phyloP scores from a whole-genome alignment of 2,329 filamentous ascomycete genomes.

The Fusarium sp. region DNA sequence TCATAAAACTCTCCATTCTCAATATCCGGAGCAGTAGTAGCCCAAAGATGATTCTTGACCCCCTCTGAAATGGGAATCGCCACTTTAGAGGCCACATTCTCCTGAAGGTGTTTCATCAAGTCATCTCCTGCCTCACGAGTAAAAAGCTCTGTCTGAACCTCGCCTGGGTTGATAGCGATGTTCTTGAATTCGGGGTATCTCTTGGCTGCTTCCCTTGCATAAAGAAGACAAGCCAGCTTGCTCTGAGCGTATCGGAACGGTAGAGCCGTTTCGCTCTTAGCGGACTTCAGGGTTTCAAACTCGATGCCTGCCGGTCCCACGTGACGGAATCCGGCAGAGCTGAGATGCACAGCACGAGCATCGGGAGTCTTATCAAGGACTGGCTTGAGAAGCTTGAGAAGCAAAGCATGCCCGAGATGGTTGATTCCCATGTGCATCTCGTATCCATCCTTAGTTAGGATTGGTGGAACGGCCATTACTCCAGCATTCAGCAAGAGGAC shows the following conservation, averaged over 20 bases:
- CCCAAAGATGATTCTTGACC: slow-evolving; percentile 8
- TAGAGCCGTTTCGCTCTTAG: background rate
- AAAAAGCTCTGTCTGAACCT: background rate
- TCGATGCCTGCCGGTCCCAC: background rate
- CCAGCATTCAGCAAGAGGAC: slow-evolving; percentile 3
- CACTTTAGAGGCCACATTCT: background rate
- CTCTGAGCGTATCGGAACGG: background rate
- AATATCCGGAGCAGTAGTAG: accelerated
- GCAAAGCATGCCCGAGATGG: background rate
- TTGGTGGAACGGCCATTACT: background rate
- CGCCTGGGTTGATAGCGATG: slow-evolving; percentile 2
- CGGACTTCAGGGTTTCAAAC: background rate
- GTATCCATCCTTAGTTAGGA: background rate
- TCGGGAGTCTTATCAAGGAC: accelerated
- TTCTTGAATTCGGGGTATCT: background rate
- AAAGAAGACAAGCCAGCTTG: background rate
- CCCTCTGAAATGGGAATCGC: background rate
- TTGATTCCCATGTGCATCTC: slow-evolving; percentile 20
- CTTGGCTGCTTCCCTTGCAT: background rate
- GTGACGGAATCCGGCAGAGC: background rate
- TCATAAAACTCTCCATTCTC: slow-evolving; percentile 6
- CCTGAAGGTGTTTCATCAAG: background rate
- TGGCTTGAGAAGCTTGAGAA: background rate
- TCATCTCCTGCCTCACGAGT: background rate
- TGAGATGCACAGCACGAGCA: background rate